Conservation (phyloP, 768 basidiomycete genomes). For the Ephemerocybe angulata region DNA sequence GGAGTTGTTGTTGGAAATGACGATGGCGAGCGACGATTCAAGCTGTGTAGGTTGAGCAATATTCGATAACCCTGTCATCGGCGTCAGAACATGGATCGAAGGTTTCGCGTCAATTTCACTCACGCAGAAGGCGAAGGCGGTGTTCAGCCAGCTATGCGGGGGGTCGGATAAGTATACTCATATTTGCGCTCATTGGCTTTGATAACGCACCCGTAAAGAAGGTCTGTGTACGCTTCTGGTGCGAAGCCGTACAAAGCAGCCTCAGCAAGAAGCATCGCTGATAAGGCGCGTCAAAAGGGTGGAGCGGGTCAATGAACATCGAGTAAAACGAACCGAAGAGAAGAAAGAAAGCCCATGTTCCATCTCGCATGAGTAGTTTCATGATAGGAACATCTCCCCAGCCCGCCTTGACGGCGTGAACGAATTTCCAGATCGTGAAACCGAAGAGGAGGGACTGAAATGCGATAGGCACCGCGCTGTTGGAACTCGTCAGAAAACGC, state of each 20-base stretch:
- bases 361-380: slow-evolving; percentile 39
- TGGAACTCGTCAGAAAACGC: too few species aligned
- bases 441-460: slow-evolving; percentile 39
- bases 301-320: background rate
- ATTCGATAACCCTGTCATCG: slow-evolving; percentile 3
- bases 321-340: slow-evolving; percentile 31
- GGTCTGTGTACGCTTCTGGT: slow-evolving; percentile 1
- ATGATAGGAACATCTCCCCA: slow-evolving; percentile 41
- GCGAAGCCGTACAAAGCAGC: slow-evolving; percentile 4
- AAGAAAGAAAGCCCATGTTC: slow-evolving; percentile 39
- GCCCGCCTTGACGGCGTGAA: slow-evolving; percentile 29
- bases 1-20: background rate
- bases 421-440: slow-evolving; percentile 36
- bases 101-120: background rate
- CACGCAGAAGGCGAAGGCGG: slow-evolving; percentile 4
- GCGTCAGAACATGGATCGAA: background rate
- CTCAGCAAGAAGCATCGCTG: slow-evolving; percentile 2
- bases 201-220: slow-evolving; percentile 1
- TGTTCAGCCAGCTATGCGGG: slow-evolving; percentile 2
- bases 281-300: background rate
- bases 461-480: slow-evolving; percentile 17
- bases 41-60: slow-evolving; percentile 3
- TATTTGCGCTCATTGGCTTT: background rate
- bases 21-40: background rate
- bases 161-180: background rate